Base-by-base conservation (phyloP, 2,329 filamentous ascomycete genomes). In the Sordariomycetes sp. region DNA sequence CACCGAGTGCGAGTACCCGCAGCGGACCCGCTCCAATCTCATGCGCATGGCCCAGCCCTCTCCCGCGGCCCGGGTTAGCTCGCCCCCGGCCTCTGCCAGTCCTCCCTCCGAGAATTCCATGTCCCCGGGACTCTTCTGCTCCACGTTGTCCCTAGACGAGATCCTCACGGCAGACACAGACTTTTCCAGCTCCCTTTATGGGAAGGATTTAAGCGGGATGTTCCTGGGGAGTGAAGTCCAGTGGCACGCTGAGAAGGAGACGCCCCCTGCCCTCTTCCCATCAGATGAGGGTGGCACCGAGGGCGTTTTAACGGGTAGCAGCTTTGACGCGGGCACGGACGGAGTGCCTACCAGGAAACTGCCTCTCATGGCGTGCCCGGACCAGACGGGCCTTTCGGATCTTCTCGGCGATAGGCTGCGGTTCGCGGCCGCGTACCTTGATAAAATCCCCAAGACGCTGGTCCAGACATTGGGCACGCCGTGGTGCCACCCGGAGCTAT, bases 401-500 rank as follows among this genome's bases (percentile, higher is more conserved):
- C 51, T 68, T 54, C 61, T 72, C 56, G 35, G 62, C 35, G 60
- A 65, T 60, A 76, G 71, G 2, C 63, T 77, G 1, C 64, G 67
- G 40, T 76, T 69, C 56, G 72, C 78, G 1, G 71, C 83, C 14
- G 77, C 80, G 57, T 75, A 78, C 64, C 74, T 84, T 18, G 75
- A 77, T 51, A 73, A 76, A 58, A 74, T 80, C 1, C 74, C 75
- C 0, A 60, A 60, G 18, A 72, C 61, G 54, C 79, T 83, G 74
- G 74, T 82, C 0, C 59, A 72, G 10, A 71, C 77, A 53, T 78
- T 72, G 18, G 68, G 74, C 55, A 79, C 78, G 0, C 77, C 78
- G 0, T 84, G 81, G 81, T 75, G 71, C 34, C 81, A 84, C 61
- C 68, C 70, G 0, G 65, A 69, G n/a, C 68, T 84, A 0, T 83